Conservation (phyloP, 805 yeast species). For the Starmerella asiatica region DNA sequence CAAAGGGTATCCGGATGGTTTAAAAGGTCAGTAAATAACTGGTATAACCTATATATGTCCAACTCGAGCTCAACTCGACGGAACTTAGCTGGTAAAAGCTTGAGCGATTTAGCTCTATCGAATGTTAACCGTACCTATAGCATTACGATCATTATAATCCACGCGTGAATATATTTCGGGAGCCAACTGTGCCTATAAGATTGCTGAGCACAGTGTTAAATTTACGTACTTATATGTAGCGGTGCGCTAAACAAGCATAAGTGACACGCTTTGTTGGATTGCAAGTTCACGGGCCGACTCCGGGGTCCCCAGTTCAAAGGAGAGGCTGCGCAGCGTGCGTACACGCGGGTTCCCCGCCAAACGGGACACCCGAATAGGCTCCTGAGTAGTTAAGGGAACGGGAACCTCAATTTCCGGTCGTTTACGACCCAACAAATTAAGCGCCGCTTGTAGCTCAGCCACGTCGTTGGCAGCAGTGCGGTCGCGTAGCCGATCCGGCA, state of each 20-base stretch:
- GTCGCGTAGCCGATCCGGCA: constrained; percentile 4
- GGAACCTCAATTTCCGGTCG: not conserved
- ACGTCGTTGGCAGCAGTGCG: not conserved
- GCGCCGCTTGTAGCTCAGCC: not conserved
- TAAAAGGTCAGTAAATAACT: no score
- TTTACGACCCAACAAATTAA: not conserved
- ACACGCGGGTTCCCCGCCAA: not conserved
- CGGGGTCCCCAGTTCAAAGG: not conserved
- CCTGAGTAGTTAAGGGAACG: no score
- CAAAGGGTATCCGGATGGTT: no score
- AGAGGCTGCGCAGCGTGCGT: not conserved
- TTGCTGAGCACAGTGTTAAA: not conserved
- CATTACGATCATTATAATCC: no score
- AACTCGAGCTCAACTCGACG: no score
- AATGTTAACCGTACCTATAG: no score
- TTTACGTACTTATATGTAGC: not conserved
- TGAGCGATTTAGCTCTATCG: no score
- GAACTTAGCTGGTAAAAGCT: no score
- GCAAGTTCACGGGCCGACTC: not conserved
- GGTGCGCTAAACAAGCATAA: not conserved
- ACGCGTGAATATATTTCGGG: not conserved
- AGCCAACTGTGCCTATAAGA: not conserved
- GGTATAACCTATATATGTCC: no score
- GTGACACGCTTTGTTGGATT: constrained; percentile 1
- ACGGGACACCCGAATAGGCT: not conserved